Evolutionary conservation across 305 asterid genomes (phyloP), one percentile per base, ranked within the genome.

Genomic region (Fraxinus latifolia): DNA sequence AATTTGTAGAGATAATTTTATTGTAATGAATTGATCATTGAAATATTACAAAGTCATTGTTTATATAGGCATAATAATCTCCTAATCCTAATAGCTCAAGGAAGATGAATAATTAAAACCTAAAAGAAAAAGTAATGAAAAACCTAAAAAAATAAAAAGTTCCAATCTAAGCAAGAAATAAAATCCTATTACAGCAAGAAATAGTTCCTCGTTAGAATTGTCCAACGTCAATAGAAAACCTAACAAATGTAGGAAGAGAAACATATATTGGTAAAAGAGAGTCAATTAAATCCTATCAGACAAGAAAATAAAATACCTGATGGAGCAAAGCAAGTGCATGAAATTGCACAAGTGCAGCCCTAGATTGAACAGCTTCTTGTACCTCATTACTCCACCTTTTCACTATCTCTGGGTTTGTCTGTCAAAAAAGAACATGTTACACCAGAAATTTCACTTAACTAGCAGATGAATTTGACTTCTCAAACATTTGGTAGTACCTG

Each of bases 371-470:
- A 74, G 99, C 99, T 88, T 96, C 99, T 86, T 96, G 99, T 55
- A 96, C 99, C 89, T 96, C 99, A 85, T 96, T 96, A 88, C 98
- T 96, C 99, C 99, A 96, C 88, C 99, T 93, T 83, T 92, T 96
- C 78, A 96, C 99, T 81, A 96, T 95, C 87, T 96, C 98, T 6
- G 98, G 98, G 82, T 87, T 95, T 84, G 98, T 91, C 99, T 96
- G 93, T 77, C 50, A 79, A 53, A 33, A 67, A 78, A 70, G 39
- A 32, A 70, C 19, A 32, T 32, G 44, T 70, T 32, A 77, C 60
- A 21, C 55, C 37, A 27, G 72, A 65, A 58, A 77, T 53, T 77
- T 72, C 75, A 82, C 62, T 34, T 81, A 71, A 83, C 31, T 7
- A 53, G 39, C 32, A 77, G 79, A 81, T 36, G 33, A 34, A 68